Conservation (phyloP, 2,329 filamentous ascomycete species). For the Microdochium trichocladiopsis region DNA sequence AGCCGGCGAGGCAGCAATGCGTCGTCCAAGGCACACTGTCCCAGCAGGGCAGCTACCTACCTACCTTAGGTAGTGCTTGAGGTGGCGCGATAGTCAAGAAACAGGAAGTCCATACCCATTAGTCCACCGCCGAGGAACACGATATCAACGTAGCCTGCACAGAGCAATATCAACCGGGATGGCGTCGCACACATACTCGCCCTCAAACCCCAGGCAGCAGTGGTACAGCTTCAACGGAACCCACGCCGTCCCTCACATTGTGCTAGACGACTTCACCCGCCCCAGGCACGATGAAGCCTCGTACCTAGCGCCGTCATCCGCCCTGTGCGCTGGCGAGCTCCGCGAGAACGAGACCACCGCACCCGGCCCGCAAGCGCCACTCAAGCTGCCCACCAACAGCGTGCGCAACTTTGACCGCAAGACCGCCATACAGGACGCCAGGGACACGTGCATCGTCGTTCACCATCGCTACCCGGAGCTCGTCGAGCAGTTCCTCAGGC, state of each 20-base stretch:
- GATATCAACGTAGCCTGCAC: too few relatives aligned
- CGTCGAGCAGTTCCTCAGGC: conserved; percentile 14
- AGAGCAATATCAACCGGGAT: too few relatives aligned
- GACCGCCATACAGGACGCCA: conserved; percentile 11
- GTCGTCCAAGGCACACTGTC: too few relatives aligned
- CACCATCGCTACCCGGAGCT: conserved; percentile 15
- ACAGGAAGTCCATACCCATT: too few relatives aligned
- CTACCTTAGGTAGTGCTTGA: too few relatives aligned
- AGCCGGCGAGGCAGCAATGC: too few relatives aligned
- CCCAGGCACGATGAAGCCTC: neutral
- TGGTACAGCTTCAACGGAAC: neutral
- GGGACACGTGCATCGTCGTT: conserved; percentile 16
- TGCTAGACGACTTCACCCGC: neutral
- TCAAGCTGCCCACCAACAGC: conserved; percentile 10
- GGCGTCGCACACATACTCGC: neutral
- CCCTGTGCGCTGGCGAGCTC: neutral
- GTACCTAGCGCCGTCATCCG: neutral
- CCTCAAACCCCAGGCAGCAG: neutral
- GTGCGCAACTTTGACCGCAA: conserved; percentile 11
- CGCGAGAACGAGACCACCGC: neutral
- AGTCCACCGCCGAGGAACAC: too few relatives aligned
- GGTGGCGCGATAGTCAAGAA: too few relatives aligned
- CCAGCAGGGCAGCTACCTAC: too few relatives aligned
- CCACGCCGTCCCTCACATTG: neutral
- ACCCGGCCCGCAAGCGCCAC: neutral